Evolutionary conservation across 1,284 basidiomycete species (phyloP), one percentile per base, ranked within the genome.

Genomic region (Cerioporus squamosus): DNA sequence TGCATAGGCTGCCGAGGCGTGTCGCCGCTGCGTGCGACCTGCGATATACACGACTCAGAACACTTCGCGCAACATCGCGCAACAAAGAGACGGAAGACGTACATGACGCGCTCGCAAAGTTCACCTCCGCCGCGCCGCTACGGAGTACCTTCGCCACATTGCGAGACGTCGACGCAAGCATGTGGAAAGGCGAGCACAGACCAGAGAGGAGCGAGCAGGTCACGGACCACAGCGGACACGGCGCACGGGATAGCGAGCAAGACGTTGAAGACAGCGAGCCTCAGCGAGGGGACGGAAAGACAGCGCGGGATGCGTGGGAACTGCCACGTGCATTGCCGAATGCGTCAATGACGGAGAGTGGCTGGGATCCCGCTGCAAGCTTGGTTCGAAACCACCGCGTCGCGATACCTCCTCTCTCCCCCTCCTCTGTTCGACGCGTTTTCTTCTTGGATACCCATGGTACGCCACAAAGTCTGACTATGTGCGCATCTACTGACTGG

Each of bases 151-250:
- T 59, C 59, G 71, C 75, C 17, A 78, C 73, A 70, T 70, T 62
- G 42, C 73, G 74, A 42, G 78, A 79, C 33, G 74, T 74, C 33
- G 76, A 78, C 43, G 76, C 75, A 49, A 81, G 69, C 80, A 81
- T 81, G 24, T 54, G 53, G 51, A 29, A 29, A n/a, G 29, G 5
- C 29, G 29, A 29, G 29, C 29, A 36, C 6, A 36, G 53, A 43
- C 17, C 23, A 14, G 40, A 38, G 24, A 45, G 44, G 39, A 44
- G 23, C 38, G 49, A 55, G 47, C 31, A 46, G 39, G 47, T 26
- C 46, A 49, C 26, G 29, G 48, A 24, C 47, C 55, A 49, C 52
- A 48, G 51, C 57, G 51, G 51, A 36, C 42, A 46, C 6, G 42
- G 36, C 22, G 23, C 3, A 12, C 24, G 2, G 3, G 22, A 51